Percentiles rank a stretch among this genome's conserved stretches.
Conservation (phyloP, 2,329 filamentous ascomycete genomes). For the Clonostachys solani region DNA sequence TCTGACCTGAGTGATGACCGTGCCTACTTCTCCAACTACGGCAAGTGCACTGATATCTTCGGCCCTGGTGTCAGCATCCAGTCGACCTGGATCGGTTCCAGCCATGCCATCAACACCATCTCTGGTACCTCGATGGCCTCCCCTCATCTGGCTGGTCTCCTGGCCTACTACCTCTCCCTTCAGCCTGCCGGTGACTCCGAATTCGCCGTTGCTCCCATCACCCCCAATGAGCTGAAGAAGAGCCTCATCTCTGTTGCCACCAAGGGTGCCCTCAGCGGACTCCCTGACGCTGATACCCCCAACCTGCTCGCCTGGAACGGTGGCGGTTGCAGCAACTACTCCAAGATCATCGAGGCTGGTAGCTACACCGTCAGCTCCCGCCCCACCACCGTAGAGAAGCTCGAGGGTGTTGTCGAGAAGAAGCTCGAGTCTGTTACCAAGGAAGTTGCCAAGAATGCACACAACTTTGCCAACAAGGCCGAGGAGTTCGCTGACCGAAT, state of each 20-base stretch:
- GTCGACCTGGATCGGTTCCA: conserved; percentile 97
- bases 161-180: conserved; percentile 97
- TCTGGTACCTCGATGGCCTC: conserved; percentile 99
- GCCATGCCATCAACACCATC: conserved; percentile 96
- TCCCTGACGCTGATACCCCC: conserved; percentile 73
- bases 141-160: conserved; percentile 90
- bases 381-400: conserved; percentile 47
- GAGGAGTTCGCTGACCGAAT: conserved; percentile 62
- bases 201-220: conserved; percentile 84
- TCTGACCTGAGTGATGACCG: conserved; percentile 91
- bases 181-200: conserved; percentile 88
- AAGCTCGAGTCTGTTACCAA: conserved; percentile 56
- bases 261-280: conserved; percentile 69
- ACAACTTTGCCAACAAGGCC: conserved; percentile 49
- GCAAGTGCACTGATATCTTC: conserved; percentile 99
- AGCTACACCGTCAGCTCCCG: conserved; percentile 58
- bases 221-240: conserved; percentile 90
- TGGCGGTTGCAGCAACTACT: conserved; percentile 89
- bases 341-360: conserved; percentile 71
- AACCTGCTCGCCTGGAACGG: conserved; percentile 99
- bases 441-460: conserved; percentile 50
- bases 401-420: conserved; percentile 56
- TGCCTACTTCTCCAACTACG: conserved; percentile 99
- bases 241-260: conserved; percentile 83
- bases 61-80: conserved; percentile 94